phyloP scores from a whole-genome alignment of 345 rosid species.

The Dovyalis caffra region DNA sequence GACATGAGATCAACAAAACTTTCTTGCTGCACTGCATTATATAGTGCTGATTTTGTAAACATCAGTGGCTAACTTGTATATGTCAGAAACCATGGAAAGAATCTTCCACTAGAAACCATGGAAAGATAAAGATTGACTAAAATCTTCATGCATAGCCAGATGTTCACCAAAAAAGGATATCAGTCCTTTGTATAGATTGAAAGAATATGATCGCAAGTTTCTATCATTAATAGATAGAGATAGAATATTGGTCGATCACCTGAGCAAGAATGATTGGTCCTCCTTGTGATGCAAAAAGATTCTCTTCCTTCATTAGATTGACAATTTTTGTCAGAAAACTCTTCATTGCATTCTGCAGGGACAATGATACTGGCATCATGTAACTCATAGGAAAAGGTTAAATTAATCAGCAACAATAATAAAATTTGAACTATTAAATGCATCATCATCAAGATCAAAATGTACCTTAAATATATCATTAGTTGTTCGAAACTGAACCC shows the following conservation, averaged over 20 bases:
- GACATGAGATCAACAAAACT: constrained; percentile 1
- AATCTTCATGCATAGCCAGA: not conserved
- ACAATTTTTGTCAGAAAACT: constrained; percentile 53
- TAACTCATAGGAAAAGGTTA: not conserved
- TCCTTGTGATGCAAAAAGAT: constrained; percentile 64
- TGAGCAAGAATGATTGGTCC: constrained; percentile 74
- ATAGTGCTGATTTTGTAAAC: not conserved
- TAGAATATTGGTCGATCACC: constrained; percentile 27
- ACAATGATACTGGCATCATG: not conserved
- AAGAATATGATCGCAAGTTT: no score
- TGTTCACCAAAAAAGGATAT: no score
- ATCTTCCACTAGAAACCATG: not conserved
- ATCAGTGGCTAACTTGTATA: not conserved
- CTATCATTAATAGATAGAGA: no score
- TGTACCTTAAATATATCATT: constrained; percentile 50
- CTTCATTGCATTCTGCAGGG: constrained; percentile 47
- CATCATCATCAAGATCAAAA: not conserved
- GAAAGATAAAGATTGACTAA: not conserved
- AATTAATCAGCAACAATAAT: not conserved
- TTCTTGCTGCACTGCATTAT: not conserved
- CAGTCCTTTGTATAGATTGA: no score
- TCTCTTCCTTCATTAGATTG: constrained; percentile 50
- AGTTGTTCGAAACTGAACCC: constrained; percentile 63
- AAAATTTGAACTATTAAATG: not conserved
- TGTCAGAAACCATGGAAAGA: no score